Evolutionary conservation across 2,329 filamentous ascomycete genomes (phyloP), one percentile per base, ranked within the genome.

Genomic region (Biscogniauxia mediterranea): DNA sequence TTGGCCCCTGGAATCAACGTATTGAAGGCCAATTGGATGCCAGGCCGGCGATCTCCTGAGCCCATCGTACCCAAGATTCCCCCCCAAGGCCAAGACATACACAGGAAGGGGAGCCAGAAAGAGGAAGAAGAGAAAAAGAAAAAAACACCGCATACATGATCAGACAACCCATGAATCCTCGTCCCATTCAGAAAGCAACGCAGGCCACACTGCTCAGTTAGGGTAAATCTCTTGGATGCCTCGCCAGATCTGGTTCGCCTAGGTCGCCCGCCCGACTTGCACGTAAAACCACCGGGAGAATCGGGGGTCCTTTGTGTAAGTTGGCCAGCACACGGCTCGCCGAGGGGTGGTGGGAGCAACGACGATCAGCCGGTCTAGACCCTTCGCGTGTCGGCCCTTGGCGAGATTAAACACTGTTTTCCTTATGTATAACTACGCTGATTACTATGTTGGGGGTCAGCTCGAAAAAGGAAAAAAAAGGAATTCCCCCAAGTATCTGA

Each of bases 201-300:
- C 52, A 54, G n/a, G 52, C 28, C 28, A 32, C 28, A 56, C 52
- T 6, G 46, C 50, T 23, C 28, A 60, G 58, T 60, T 57, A 58
- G 63, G 62, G 61, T 62, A 64, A 54, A 63, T 55, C 57, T 54
- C 53, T 59, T 56, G 56, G 62, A 58, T 59, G 63, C 63, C 57
- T 61, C 52, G 21, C 26, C 15, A 19, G 52, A 59, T 62, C 50
- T 54, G 19, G 53, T 58, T 60, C 53, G 56, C 60, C 38, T 54
- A 52, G 5, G 52, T 21, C 2, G 42, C 17, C 21, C 19, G 8
- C n/a, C 38, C n/a, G 7, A n/a, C 28, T 32, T 32, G 7, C 52
- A 59, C 20, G 19, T 19, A 38, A 38, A 38, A 15, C 32, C 3
- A 38, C 23, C 38, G 15, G 11, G 11, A n/a, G 38, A 5, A 46